Percentiles rank a stretch among this genome's conserved stretches.
phyloP scores from a whole-genome alignment of 2,329 filamentous ascomycete species.

The Aureobasidium sp. region DNA sequence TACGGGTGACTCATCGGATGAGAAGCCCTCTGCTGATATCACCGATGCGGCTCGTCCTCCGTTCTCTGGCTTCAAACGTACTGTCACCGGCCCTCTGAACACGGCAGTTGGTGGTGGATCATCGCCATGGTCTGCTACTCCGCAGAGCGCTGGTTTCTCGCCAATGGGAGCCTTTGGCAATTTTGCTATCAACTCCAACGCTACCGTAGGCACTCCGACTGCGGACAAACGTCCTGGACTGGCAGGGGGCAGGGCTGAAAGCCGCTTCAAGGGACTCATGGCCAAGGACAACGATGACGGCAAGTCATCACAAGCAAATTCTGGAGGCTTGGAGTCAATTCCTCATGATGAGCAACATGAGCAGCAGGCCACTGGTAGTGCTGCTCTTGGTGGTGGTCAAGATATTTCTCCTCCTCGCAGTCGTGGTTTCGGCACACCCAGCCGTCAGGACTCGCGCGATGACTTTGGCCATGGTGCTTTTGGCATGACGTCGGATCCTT shows the following conservation, averaged over 20 bases:
- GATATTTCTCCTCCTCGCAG: constrained; percentile 52
- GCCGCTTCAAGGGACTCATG: constrained; percentile 77
- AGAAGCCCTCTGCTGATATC: constrained; percentile 27
- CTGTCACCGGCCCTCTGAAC: constrained; percentile 45
- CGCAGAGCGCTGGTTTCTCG: constrained; percentile 55
- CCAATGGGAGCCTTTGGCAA: constrained; percentile 83
- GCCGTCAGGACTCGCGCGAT: constrained; percentile 44
- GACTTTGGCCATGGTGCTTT: constrained; percentile 53
- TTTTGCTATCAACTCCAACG: constrained; percentile 59
- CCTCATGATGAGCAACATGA: constrained; percentile 52
- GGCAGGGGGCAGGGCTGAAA: constrained; percentile 63
- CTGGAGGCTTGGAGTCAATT: constrained; percentile 34
- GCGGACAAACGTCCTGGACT: constrained; percentile 64
- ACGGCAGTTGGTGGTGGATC: constrained; percentile 38
- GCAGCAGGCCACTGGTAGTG: constrained; percentile 56
- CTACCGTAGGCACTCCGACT: constrained; percentile 39
- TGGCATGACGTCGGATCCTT: constrained; percentile 47
- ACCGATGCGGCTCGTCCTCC: constrained; percentile 27
- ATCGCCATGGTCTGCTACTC: constrained; percentile 52
- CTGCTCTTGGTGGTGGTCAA: constrained; percentile 65
- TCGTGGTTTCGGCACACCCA: constrained; percentile 34
- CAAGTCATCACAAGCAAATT: constrained; percentile 37
- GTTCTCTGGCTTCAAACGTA: constrained; percentile 49
- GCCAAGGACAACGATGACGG: constrained; percentile 67
- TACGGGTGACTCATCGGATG: constrained; percentile 25